These are phyloP conservation scores for Ensete glaucum DNA, from an alignment of 176 grass and related monocot species.

Conservation along the genomic window DNA sequence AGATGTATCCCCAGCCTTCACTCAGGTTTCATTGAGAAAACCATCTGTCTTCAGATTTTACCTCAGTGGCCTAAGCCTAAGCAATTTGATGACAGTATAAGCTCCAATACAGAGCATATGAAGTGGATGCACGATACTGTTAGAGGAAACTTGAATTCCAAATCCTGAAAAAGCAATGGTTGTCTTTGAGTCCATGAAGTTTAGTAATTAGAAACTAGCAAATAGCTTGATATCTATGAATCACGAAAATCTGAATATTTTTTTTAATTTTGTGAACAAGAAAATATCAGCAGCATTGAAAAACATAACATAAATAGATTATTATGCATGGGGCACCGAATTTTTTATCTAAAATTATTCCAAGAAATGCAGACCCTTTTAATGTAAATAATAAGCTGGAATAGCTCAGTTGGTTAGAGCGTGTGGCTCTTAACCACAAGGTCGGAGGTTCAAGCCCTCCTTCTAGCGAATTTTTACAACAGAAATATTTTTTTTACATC, in stretches of 20 bases:
- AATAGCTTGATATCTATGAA: not conserved
- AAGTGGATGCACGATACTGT: constrained; percentile 74
- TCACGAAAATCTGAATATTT: no score
- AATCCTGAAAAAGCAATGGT: not conserved
- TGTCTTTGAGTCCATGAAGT: not conserved
- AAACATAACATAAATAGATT: no score
- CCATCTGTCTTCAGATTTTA: constrained; percentile 44
- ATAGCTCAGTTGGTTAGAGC: constrained; percentile 52
- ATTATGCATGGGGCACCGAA: no score
- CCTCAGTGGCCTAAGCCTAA: constrained; percentile 58
- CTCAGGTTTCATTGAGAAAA: no score
- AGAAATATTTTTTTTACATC: no score
- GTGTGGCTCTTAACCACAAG: constrained; percentile 50
- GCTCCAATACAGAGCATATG: constrained; percentile 74
- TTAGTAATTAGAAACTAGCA: not conserved
- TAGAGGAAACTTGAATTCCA: constrained; percentile 81
- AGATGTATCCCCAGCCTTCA: no score
- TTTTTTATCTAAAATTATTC: no score
- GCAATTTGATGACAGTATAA: constrained; percentile 56
- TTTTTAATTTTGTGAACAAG: no score
- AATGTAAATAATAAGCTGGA: not conserved
- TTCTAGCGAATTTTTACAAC: constrained; percentile 5
- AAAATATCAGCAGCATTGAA: no score
- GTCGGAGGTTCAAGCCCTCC: constrained; percentile 40
- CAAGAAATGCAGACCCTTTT: accelerated